Percentiles rank a stretch among this genome's conserved stretches.
phyloP scores from a whole-genome alignment of 2,329 filamentous ascomycete genomes.

The Pseudogymnoascus sp. region DNA sequence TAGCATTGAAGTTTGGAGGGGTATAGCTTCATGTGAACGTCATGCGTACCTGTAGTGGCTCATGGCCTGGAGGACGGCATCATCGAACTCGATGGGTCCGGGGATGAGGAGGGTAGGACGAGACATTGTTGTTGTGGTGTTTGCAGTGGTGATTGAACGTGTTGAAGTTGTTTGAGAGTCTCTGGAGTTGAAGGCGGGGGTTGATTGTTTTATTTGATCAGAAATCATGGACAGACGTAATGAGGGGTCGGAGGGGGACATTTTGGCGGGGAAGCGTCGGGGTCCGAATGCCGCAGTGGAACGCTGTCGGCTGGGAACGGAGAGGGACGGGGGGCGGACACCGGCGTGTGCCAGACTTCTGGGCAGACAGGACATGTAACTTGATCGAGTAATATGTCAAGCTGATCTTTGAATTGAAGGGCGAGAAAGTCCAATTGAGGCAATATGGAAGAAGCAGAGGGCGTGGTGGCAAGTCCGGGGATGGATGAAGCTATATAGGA shows the following conservation, averaged over 20 bases:
- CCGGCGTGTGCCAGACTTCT: neutral
- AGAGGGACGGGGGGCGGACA: neutral
- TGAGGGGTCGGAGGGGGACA: constrained; percentile 5
- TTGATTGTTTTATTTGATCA: neutral
- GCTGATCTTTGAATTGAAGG: neutral
- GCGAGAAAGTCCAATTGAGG: neutral
- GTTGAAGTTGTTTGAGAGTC: neutral
- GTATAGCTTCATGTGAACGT: neutral
- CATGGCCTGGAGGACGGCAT: constrained; percentile 93
- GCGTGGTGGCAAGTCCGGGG: neutral
- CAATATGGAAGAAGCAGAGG: neutral
- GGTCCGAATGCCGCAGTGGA: neutral
- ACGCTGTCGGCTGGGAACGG: neutral
- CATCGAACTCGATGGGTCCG: constrained; percentile 95
- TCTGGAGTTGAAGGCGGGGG: neutral
- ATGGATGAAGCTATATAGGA: neutral
- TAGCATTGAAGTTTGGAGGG: constrained; percentile 11
- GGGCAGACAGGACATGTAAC: neutral
- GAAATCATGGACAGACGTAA: constrained; percentile 3
- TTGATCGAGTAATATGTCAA: neutral
- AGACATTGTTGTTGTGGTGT: neutral
- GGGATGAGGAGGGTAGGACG: constrained; percentile 58
- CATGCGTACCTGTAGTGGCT: constrained; percentile 71
- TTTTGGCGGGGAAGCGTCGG: constrained; percentile 4
- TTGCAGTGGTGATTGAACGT: neutral